Base-by-base conservation (phyloP, 805 yeast species). In the Dipodascus geniculatus region DNA sequence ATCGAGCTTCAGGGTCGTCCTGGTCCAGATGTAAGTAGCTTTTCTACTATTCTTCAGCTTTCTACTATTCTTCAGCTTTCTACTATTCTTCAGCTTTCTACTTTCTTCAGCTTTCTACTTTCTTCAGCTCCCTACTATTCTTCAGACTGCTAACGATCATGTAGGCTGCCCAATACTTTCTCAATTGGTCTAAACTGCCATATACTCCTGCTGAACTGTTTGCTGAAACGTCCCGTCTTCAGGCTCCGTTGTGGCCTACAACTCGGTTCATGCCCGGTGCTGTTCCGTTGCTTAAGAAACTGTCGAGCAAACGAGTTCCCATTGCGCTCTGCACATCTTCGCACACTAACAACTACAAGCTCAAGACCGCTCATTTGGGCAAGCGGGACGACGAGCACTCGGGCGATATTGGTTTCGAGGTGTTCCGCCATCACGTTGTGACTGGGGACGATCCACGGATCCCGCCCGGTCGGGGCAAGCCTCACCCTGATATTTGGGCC, bases 301-400 rank as follows among this genome's bases (percentile, higher is more conserved):
- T 90, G 57, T 65, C 77, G 48, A 65, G 66, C 1, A 72, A 73
- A 9, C 66, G 73, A 1, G 67, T 91, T 23, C 97, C 98, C 3
- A 78, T 90, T 58, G 97, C 95, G 1, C 74, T 93, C 52, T 96
- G 97, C 14, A 90, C 98, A 1, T 86, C 96, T 1, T 87, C 96
- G 1, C 76, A 78, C 58, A 69, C 63, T 42, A 64, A 66, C 48
- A 87, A 85, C 61, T 89, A 71, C 64, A 67, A 73, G n/a, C 70
- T 78, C 54, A 93, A 93, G 66, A 90, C 97, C 0, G 72, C 66
- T 3, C 91, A 87, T 64, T 72, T 89, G 50, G 67, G 70, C 22
- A 69, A 77, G 19, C 33, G 9, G 6, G 33, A 11, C 11, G 33
- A 28, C 11, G 6, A 6, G 6, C 11, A 28, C 33, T 6, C 6